A percentile compares a stretch with the other conserved stretches of the same genome.
Evolutionary conservation across 805 yeast species (phyloP).

Genomic region (Barnettozyma californica): DNA sequence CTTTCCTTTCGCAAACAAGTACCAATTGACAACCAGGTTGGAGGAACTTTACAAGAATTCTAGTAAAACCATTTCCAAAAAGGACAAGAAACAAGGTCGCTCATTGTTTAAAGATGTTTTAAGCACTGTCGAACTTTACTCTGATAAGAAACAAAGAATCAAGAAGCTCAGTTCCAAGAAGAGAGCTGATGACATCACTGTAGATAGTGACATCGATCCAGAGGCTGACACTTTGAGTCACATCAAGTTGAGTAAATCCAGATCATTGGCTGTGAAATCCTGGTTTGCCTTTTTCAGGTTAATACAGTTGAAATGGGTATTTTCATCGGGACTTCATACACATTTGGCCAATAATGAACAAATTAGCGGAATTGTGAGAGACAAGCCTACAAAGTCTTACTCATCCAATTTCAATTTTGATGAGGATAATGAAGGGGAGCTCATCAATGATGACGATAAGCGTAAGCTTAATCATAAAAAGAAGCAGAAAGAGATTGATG

Average conservation of each 20-base stretch:
- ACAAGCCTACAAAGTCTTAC: slow-evolving; percentile 13
- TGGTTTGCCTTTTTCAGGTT: slow-evolving; percentile 27
- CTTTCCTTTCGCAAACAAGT: slow-evolving; percentile 48
- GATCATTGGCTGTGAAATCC: slow-evolving; percentile 24
- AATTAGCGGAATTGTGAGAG: slow-evolving; percentile 18
- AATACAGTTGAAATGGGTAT: slow-evolving; percentile 24
- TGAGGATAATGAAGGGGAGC: slow-evolving; percentile 12
- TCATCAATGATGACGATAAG: slow-evolving; percentile 10
- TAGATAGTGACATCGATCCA: background rate
- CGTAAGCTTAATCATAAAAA: slow-evolving; percentile 14
- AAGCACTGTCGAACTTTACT: slow-evolving; percentile 39
- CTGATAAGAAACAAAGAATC: slow-evolving; percentile 31
- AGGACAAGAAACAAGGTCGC: slow-evolving; percentile 54
- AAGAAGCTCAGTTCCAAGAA: slow-evolving; percentile 20
- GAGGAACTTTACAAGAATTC: slow-evolving; percentile 44
- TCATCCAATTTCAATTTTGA: slow-evolving; percentile 9
- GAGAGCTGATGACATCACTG: slow-evolving; percentile 6
- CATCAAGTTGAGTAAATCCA: slow-evolving; percentile 23
- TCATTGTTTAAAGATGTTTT: slow-evolving; percentile 57
- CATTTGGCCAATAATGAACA: slow-evolving; percentile 23
- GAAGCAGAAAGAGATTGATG: slow-evolving; percentile 20
- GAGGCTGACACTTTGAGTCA: slow-evolving; percentile 20
- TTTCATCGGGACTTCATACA: slow-evolving; percentile 21
- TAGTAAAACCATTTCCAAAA: slow-evolving; percentile 53
- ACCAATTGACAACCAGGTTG: slow-evolving; percentile 37